Evolutionary conservation across 2,329 filamentous ascomycete species (phyloP), one percentile per base, ranked within the genome.

Genomic region (Sclerotinia nivalis): DNA sequence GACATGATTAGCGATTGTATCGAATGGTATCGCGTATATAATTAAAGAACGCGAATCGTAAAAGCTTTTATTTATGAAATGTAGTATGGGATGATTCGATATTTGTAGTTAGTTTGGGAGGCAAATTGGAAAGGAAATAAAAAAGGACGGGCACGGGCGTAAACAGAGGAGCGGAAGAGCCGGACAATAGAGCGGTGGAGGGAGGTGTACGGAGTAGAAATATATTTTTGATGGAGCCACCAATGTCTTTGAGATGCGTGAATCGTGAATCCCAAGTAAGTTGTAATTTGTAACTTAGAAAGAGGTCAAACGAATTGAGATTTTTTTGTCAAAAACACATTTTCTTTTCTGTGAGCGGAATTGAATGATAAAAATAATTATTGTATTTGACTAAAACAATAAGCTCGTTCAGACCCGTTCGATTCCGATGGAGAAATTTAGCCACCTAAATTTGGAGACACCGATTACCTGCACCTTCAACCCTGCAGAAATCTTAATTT

Each of bases 1-100:
- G 97, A 97, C 73, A 75, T 84, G 73, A 73, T 72, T n/a, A 20
- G 28, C 34, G 56, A 28, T 62, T 37, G 7, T 65, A 54, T 56
- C 67, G 59, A 52, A 52, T 20, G 18, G n/a, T 40, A 22, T 49
- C 43, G 34, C 28, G 40, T 40, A 31, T 40, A 28, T n/a, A 37
- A 40, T 65, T 15, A 13, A 22, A 37, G 43, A 52, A 13, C 0
- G 22, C 2, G 31, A 50, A 64, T 20, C 18, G 50, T 12, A 13
- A 22, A 58, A n/a, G 1, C 6, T 31, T 28, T 45, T 31, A 31
- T 61, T 40, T 31, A 61, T 47, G 22, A 12, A 20, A n/a, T 9
- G 20, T 9, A 47, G 28, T 34, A 18, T n/a, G 47, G 7, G 15
- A 40, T 28, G 37, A 43, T 15, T 50, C 8, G 37, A 54, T 28